Evolutionary conservation across 176 grass and related monocot species (phyloP).

Genomic region (Luzula sylvatica): DNA sequence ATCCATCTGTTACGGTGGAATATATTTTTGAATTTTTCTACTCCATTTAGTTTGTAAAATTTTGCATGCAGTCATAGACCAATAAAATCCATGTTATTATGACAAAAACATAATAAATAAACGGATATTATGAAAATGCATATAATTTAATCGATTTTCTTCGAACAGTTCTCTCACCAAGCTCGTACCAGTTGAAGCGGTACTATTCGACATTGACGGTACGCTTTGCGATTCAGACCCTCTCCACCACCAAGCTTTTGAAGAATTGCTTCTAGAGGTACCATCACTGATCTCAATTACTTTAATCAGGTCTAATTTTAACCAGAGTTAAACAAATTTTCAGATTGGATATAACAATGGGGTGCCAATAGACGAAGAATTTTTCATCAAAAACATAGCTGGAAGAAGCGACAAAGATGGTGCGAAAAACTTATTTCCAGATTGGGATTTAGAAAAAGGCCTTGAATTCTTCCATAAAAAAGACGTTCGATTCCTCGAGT

Average conservation of each 20-base stretch:
- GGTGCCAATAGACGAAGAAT: constrained; percentile 65
- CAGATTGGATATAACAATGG: constrained; percentile 98
- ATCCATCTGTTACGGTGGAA: not conserved
- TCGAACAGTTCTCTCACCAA: constrained; percentile 36
- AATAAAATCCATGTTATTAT: too few relatives aligned
- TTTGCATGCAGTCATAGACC: too few relatives aligned
- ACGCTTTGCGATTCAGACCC: constrained; percentile 87
- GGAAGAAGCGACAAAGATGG: constrained; percentile 67
- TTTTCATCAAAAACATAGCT: constrained; percentile 87
- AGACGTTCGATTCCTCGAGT: constrained; percentile 60
- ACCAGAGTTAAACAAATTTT: not conserved
- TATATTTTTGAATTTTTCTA: not conserved
- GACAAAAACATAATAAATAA: too few relatives aligned
- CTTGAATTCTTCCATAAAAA: constrained; percentile 73
- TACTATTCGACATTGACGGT: constrained; percentile 86
- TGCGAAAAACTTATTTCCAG: constrained; percentile 67
- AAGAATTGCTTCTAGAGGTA: constrained; percentile 72
- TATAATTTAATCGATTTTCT: not conserved
- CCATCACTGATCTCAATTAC: not conserved
- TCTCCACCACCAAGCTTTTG: constrained; percentile 70
- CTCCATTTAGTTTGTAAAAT: not conserved
- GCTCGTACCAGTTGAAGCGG: constrained; percentile 57
- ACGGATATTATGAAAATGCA: too few relatives aligned
- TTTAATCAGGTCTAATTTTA: too few relatives aligned
- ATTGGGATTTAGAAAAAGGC: constrained; percentile 64